Conservation (phyloP, 257 asterid genomes). For the Nicotiana noctiflora region DNA sequence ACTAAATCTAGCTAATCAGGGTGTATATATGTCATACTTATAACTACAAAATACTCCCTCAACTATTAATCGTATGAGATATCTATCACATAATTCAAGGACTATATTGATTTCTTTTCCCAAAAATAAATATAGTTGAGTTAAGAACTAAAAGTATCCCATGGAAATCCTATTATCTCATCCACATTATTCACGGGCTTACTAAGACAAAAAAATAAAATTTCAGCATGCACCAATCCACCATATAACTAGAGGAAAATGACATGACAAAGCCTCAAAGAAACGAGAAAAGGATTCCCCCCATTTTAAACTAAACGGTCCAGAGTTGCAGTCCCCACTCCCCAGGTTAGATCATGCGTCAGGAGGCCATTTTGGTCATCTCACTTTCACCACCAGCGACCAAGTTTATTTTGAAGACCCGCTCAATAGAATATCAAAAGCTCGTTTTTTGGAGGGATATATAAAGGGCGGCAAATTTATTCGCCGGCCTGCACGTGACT, state of each 20-base stretch:
- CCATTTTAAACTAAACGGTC: not conserved
- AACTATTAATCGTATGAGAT: too few species aligned
- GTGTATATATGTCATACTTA: too few species aligned
- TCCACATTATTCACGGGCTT: not conserved
- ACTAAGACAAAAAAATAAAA: not conserved
- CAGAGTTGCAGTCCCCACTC: not conserved
- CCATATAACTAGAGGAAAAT: not conserved
- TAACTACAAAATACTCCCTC: too few species aligned
- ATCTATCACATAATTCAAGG: too few species aligned
- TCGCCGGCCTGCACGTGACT: conserved; percentile 12
- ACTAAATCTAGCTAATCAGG: too few species aligned
- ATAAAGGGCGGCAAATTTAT: conserved; percentile 19
- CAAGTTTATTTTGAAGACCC: not conserved
- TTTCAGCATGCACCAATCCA: too few species aligned
- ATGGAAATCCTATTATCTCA: not conserved
- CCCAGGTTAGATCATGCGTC: not conserved
- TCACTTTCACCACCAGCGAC: not conserved
- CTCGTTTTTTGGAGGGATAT: conserved; percentile 13
- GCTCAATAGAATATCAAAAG: not conserved
- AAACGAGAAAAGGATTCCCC: not conserved
- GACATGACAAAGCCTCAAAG: not conserved
- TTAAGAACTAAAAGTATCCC: not conserved
- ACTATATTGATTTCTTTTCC: too few species aligned
- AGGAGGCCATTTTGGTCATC: not conserved
- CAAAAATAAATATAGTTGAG: too few species aligned